Conservation (phyloP, 108 stramenopile species). For the Asterionellopsis glacialis region DNA sequence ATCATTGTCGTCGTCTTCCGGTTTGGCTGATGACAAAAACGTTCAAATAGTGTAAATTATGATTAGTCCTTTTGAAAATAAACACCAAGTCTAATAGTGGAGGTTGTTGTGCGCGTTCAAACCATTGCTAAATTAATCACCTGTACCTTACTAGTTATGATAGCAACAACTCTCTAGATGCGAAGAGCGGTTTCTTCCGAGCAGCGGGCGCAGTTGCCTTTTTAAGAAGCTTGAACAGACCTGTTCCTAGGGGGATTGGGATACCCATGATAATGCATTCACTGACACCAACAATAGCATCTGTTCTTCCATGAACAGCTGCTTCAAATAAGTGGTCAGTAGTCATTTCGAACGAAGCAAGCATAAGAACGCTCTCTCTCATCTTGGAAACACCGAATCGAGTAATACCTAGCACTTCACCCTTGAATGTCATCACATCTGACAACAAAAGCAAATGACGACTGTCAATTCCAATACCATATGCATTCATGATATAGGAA, state of each 20-base stretch:
- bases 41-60: too few species aligned
- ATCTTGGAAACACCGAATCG: constrained; percentile 98
- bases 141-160: too few species aligned
- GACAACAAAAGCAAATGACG: constrained; percentile 93
- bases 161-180: too few species aligned
- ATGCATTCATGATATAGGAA: constrained; percentile 92
- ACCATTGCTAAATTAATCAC: too few species aligned
- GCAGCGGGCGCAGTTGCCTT: constrained; percentile 32
- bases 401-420: constrained; percentile 96
- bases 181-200: background rate
- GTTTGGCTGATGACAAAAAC: too few species aligned
- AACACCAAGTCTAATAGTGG: too few species aligned
- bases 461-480: constrained; percentile 95
- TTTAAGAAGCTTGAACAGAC: constrained; percentile 92
- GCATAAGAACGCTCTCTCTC: constrained; percentile 97
- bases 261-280: constrained; percentile 99
- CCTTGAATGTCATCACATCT: constrained; percentile 99
- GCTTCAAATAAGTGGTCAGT: constrained; percentile 99
- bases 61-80: too few species aligned
- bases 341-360: constrained; percentile 99
- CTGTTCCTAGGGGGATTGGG: constrained; percentile 96
- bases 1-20: too few species aligned
- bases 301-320: constrained; percentile 93
- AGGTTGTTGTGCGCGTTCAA: too few species aligned
- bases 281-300: constrained; percentile 95